phyloP scores from a whole-genome alignment of 2,329 filamentous ascomycete genomes.

The Cladosporium sphaerospermum region DNA sequence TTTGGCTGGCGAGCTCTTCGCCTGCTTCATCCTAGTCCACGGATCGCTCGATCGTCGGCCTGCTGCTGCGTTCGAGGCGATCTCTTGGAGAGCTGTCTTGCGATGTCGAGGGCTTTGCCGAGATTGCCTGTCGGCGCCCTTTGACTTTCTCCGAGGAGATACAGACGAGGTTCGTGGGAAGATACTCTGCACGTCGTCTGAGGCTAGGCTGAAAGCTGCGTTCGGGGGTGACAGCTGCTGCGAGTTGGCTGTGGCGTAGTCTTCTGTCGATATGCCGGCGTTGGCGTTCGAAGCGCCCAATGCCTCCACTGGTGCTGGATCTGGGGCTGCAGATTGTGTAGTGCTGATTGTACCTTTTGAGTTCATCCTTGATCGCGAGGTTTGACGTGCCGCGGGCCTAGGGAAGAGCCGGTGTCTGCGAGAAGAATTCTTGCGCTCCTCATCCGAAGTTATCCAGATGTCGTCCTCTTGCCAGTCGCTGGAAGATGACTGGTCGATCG shows the following conservation, averaged over 20 bases:
- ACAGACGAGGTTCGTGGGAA: constrained; percentile 25
- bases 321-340: neutral
- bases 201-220: constrained; percentile 17
- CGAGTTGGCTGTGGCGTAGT: constrained; percentile 16
- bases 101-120: neutral
- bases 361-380: constrained; percentile 16
- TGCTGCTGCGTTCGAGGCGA: constrained; percentile 13
- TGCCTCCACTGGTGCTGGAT: neutral
- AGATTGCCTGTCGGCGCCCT: neutral
- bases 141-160: neutral
- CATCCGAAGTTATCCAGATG: constrained; percentile 29
- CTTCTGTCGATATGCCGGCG: constrained; percentile 19
- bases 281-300: neutral
- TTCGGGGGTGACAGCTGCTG: constrained; percentile 13
- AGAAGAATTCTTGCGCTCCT: constrained; percentile 7
- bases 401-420: constrained; percentile 6
- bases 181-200: constrained; percentile 22
- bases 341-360: constrained; percentile 18
- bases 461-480: constrained; percentile 19
- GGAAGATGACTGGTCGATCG: constrained; percentile 10
- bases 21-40: constrained; percentile 1
- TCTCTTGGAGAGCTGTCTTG: constrained; percentile 10
- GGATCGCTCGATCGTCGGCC: constrained; percentile 6
- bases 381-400: constrained; percentile 19
- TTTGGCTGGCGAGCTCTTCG: constrained; percentile 12